Percentiles rank a stretch among this genome's conserved stretches.
Conservation (phyloP, 768 basidiomycete genomes). For the Hysterangium stoloniferum region DNA sequence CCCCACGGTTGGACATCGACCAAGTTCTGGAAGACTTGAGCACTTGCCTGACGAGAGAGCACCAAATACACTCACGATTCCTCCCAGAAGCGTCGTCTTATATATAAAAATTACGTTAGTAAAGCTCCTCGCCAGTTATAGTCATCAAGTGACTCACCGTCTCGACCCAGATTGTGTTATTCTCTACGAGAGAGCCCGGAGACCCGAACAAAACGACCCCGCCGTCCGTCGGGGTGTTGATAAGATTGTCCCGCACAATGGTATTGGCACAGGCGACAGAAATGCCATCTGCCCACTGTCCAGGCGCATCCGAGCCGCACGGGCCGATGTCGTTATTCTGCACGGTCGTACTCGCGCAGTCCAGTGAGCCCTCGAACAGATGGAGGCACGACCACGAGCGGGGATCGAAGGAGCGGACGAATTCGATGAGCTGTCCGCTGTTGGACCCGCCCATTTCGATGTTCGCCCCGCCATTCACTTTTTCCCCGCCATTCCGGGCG, state of each 20-base stretch:
- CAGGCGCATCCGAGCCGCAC: constrained; percentile 54
- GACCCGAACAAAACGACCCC: constrained; percentile 73
- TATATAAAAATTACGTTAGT: no score
- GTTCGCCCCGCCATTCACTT: constrained; percentile 59
- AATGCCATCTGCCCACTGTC: constrained; percentile 79
- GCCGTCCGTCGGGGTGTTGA: constrained; percentile 70
- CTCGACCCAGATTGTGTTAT: constrained; percentile 68
- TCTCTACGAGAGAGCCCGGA: constrained; percentile 63
- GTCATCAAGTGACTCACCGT: no score
- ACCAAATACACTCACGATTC: constrained; percentile 32
- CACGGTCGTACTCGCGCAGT: constrained; percentile 54
- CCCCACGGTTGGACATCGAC: constrained; percentile 61
- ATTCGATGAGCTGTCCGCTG: constrained; percentile 64
- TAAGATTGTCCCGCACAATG: constrained; percentile 57
- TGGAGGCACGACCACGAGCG: constrained; percentile 82
- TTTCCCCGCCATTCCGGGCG: constrained; percentile 45
- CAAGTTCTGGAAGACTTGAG: constrained; percentile 37
- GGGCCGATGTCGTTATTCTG: constrained; percentile 83
- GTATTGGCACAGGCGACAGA: constrained; percentile 61
- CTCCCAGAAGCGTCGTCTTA: constrained; percentile 67
- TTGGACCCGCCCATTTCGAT: constrained; percentile 82
- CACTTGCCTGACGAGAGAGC: not conserved
- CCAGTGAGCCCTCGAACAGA: constrained; percentile 56
- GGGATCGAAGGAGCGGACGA: constrained; percentile 67
- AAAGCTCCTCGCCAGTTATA: no score